These are phyloP conservation scores for Saccharum hybrid DNA, from an alignment of 202 grass and related monocot species.

Conservation along the genomic window DNA sequence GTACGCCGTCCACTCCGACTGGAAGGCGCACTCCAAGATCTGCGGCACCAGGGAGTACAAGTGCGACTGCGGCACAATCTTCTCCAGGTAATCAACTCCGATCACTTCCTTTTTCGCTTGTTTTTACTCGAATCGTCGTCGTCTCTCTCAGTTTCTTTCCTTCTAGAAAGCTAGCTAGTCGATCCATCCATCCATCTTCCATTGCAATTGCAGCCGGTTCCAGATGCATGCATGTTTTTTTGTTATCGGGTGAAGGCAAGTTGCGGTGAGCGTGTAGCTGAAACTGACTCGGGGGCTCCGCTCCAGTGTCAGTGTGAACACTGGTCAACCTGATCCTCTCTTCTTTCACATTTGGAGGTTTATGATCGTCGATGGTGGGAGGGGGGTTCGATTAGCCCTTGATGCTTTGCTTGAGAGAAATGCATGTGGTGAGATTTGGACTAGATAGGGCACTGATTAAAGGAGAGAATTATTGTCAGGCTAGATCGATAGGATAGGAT, in stretches of 20 bases:
- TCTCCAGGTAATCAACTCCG: constrained; percentile 60
- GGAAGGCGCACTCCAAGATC: constrained; percentile 94
- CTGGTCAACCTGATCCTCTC: neutral
- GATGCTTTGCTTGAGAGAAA: neutral
- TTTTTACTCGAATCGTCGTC: too few species aligned
- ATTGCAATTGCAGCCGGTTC: neutral
- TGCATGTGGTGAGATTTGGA: neutral
- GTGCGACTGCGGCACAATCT: constrained; percentile 89
- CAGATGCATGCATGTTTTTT: neutral
- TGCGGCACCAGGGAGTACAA: constrained; percentile 90
- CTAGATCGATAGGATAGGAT: neutral
- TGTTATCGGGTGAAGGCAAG: too few species aligned
- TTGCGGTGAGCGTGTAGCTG: too few species aligned
- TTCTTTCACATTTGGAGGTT: neutral
- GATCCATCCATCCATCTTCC: neutral
- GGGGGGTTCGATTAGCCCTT: too few species aligned
- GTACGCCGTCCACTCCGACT: constrained; percentile 95
- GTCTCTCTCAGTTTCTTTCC: neutral
- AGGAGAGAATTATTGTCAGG: neutral
- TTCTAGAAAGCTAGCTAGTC: too few species aligned
- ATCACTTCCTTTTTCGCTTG: too few species aligned
- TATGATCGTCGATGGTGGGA: neutral
- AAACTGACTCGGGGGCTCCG: too few species aligned
- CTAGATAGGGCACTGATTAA: constrained; percentile 1
- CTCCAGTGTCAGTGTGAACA: too few species aligned